Conservation (phyloP, 306 rosid genomes). For the Begonia loranthoides region DNA sequence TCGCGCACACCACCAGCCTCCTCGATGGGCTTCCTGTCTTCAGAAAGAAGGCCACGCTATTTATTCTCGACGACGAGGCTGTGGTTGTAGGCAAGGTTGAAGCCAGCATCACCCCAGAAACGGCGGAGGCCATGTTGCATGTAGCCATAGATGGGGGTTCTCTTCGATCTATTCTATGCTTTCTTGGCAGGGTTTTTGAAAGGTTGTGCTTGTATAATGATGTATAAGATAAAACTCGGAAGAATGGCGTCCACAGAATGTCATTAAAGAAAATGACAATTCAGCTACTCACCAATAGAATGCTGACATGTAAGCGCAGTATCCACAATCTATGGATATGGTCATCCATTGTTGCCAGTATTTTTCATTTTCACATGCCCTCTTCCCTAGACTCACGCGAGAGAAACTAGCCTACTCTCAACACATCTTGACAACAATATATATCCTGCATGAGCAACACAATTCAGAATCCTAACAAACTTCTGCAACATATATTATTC, state of each 20-base stretch:
- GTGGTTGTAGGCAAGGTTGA: slow-evolving; percentile 6
- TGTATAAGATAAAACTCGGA: not conserved
- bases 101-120: slow-evolving; percentile 5
- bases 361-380: not conserved
- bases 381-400: too few relatives aligned
- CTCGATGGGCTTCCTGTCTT: slow-evolving; percentile 1
- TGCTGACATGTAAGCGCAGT: slow-evolving; percentile 7
- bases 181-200: not conserved
- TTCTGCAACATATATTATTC: too few relatives aligned
- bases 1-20: slow-evolving; percentile 8
- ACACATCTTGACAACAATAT: too few relatives aligned
- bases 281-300: not conserved
- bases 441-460: too few relatives aligned
- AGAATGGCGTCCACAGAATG: slow-evolving; percentile 6
- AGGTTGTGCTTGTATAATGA: not conserved
- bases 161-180: not conserved
- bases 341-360: slow-evolving; percentile 10
- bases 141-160: slow-evolving; percentile 4
- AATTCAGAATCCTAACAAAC: too few relatives aligned
- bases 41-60: slow-evolving; percentile 2
- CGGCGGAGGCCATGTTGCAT: slow-evolving; percentile 9
- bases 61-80: not conserved
- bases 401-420: too few relatives aligned
- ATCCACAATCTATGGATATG: slow-evolving; percentile 8
- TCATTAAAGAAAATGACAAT: not conserved